These are phyloP conservation scores for Lepraria neglecta DNA, from an alignment of 495 filamentous ascomycete species.

Conservation along the genomic window DNA sequence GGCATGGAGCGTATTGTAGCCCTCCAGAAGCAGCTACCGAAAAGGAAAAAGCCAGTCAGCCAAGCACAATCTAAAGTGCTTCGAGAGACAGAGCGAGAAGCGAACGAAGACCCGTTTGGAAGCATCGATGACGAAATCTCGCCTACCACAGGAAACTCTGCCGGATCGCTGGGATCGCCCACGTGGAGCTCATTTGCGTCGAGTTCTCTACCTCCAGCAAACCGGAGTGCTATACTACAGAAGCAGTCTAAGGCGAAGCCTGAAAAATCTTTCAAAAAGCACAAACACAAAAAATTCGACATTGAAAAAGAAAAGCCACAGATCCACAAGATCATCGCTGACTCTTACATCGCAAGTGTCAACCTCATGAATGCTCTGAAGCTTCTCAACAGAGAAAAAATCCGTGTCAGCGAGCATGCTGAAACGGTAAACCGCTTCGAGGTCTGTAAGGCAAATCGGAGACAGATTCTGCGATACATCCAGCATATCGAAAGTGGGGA, in stretches of 20 bases:
- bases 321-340: slow-evolving; percentile 76
- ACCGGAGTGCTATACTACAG: slow-evolving; percentile 28
- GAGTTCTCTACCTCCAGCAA: slow-evolving; percentile 26
- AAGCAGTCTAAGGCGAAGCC: slow-evolving; percentile 24
- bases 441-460: slow-evolving; percentile 72
- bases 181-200: slow-evolving; percentile 13
- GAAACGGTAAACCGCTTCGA: slow-evolving; percentile 74
- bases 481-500: slow-evolving; percentile 77
- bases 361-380: slow-evolving; percentile 87
- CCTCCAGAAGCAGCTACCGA: slow-evolving; percentile 74
- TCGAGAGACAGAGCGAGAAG: slow-evolving; percentile 61
- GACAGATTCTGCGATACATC: slow-evolving; percentile 83
- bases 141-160: slow-evolving; percentile 1
- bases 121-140: slow-evolving; percentile 27
- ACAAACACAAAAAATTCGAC: slow-evolving; percentile 58
- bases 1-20: slow-evolving; percentile 73
- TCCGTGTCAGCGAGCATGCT: slow-evolving; percentile 79
- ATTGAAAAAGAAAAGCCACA: slow-evolving; percentile 80
- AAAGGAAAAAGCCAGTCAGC: slow-evolving; percentile 55
- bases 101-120: slow-evolving; percentile 53
- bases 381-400: slow-evolving; percentile 81
- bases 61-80: slow-evolving; percentile 76
- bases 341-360: slow-evolving; percentile 78
- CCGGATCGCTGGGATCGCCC: slow-evolving; percentile 8
- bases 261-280: slow-evolving; percentile 43